Evolutionary conservation across 257 asterid species (phyloP).

Genomic region (Forsythia viridissima): DNA sequence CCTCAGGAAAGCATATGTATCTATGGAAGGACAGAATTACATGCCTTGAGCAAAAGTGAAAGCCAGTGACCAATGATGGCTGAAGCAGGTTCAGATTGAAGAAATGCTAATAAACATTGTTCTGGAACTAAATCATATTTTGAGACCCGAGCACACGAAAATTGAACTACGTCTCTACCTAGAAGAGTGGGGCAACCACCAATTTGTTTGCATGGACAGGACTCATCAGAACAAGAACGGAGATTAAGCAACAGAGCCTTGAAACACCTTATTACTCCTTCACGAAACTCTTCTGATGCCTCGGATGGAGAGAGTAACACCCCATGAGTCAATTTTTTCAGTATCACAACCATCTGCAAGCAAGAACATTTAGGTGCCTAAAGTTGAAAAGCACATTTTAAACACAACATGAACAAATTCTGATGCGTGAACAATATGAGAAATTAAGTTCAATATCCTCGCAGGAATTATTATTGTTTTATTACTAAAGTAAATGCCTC

Average conservation of each 20-base stretch:
- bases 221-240: conserved; percentile 58
- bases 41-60: conserved; percentile 91
- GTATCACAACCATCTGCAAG: conserved; percentile 70
- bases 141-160: conserved; percentile 31
- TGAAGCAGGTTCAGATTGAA: conserved; percentile 88
- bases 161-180: conserved; percentile 36
- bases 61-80: conserved; percentile 98
- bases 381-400: conserved; percentile 11
- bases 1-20: conserved; percentile 15
- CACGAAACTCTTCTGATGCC: conserved; percentile 97
- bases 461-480: not conserved
- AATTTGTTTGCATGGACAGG: conserved; percentile 72
- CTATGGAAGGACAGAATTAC: conserved; percentile 22
- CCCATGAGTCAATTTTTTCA: conserved; percentile 82
- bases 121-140: conserved; percentile 31
- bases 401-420: conserved; percentile 1
- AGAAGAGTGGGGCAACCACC: conserved; percentile 46
- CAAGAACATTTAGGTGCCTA: conserved; percentile 16
- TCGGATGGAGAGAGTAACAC: conserved; percentile 78
- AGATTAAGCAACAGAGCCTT: conserved; percentile 68
- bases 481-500: not conserved
- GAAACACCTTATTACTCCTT: conserved; percentile 84
- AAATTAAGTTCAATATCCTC: not conserved
- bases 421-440: not conserved
- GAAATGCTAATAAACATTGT: conserved; percentile 79